Evolutionary conservation across 2,329 filamentous ascomycete genomes (phyloP).

Genomic region (Colletotrichum horii): DNA sequence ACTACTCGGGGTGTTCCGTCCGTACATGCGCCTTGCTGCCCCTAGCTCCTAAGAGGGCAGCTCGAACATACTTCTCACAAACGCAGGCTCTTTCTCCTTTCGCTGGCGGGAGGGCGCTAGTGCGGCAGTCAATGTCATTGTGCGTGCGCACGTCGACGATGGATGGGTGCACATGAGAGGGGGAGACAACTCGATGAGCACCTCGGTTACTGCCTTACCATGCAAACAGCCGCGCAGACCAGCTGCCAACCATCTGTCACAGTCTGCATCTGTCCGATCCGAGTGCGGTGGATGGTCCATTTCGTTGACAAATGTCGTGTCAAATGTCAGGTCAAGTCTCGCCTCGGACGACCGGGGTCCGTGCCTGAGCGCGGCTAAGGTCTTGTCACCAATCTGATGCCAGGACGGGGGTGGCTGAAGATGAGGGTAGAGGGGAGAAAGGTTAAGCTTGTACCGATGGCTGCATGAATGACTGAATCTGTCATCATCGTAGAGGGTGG

Average conservation of each 20-base stretch:
- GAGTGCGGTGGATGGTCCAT: not conserved
- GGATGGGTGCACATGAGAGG: not conserved
- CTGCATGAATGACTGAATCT: not conserved
- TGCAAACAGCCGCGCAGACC: not conserved
- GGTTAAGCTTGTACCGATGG: not conserved
- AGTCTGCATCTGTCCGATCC: not conserved
- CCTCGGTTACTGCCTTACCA: not conserved
- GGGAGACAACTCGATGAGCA: not conserved
- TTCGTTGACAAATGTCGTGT: slow-evolving; percentile 6
- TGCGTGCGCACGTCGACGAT: not conserved
- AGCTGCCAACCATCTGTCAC: not conserved
- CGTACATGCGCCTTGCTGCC: not conserved
- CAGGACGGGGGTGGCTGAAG: not conserved
- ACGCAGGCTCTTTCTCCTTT: no score
- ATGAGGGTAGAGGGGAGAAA: not conserved
- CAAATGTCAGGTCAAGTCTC: slow-evolving; percentile 1
- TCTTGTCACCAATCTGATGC: not conserved
- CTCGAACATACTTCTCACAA: not conserved
- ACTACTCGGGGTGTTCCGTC: slow-evolving; percentile 3
- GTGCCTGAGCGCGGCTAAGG: not conserved
- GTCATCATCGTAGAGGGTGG: not conserved
- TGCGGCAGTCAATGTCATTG: not conserved
- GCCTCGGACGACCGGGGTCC: not conserved
- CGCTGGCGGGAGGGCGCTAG: not conserved
- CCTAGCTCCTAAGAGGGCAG: not conserved